These are phyloP conservation scores for Populus hybrid DNA, from an alignment of 441 rosid species.

Conservation along the genomic window DNA sequence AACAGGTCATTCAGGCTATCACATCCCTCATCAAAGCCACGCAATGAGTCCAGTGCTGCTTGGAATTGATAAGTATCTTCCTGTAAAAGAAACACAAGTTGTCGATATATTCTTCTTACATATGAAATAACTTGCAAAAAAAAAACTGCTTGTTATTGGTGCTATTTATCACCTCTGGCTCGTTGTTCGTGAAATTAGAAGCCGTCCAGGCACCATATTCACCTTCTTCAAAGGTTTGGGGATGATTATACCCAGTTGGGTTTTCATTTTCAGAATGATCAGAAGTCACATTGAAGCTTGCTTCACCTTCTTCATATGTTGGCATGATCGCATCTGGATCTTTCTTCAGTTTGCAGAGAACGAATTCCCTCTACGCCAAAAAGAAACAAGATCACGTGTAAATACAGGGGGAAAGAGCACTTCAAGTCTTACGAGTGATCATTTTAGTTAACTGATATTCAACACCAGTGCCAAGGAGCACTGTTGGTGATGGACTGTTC, in stretches of 20 bases:
- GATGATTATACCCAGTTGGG: not conserved
- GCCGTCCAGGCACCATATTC: not conserved
- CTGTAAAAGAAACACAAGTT: not conserved
- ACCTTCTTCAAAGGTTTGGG: not conserved
- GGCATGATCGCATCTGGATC: slow-evolving; percentile 1
- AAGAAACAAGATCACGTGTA: not conserved
- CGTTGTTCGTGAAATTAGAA: not conserved
- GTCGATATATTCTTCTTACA: not conserved
- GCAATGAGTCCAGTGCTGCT: slow-evolving; percentile 1
- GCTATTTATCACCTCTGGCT: slow-evolving; percentile 1
- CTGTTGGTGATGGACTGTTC: too few species aligned
- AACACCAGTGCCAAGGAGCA: too few species aligned
- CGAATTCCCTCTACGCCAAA: slow-evolving; percentile 18
- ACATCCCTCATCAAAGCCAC: not conserved
- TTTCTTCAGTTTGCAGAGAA: slow-evolving; percentile 28
- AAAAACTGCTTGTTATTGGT: too few species aligned
- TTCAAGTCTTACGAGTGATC: too few species aligned
- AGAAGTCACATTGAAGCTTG: not conserved
- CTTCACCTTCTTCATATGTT: slow-evolving; percentile 2
- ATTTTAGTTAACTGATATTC: not conserved
- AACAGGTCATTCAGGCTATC: slow-evolving; percentile 12
- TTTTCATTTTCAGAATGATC: not conserved
- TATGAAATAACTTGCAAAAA: not conserved
- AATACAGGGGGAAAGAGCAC: too few species aligned
- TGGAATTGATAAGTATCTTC: slow-evolving; percentile 4